Evolutionary conservation across 345 rosid species (phyloP).

Genomic region (Pistacia integerrima): DNA sequence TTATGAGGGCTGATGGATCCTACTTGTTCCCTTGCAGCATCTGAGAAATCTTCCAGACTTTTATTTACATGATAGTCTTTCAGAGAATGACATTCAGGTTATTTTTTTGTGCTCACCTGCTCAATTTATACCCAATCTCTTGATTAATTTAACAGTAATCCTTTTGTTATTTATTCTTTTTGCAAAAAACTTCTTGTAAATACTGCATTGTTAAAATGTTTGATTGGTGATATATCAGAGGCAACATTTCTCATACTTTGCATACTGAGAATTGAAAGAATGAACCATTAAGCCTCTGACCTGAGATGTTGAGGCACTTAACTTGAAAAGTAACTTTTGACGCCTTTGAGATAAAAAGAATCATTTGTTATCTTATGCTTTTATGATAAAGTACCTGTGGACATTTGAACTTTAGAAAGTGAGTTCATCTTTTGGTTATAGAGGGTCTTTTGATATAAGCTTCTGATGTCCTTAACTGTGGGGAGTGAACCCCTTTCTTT

Average conservation of each 20-base stretch:
- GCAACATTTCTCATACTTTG: not conserved
- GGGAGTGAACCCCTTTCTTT: not conserved
- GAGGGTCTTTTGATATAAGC: not conserved
- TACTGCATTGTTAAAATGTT: not conserved
- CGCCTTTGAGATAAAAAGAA: not conserved
- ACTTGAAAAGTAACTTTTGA: not conserved
- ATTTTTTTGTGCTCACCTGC: not conserved
- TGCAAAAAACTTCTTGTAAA: not conserved
- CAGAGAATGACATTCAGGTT: slow-evolving; percentile 79
- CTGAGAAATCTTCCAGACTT: slow-evolving; percentile 68
- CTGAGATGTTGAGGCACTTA: not conserved
- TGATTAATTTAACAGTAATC: not conserved
- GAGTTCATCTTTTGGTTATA: not conserved
- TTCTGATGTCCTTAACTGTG: not conserved
- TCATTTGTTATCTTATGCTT: not conserved
- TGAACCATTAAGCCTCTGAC: not conserved
- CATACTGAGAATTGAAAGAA: not conserved
- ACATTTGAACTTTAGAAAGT: not conserved
- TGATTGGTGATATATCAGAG: not conserved
- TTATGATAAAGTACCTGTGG: not conserved
- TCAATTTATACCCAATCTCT: slow-evolving; percentile 16
- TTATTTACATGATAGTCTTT: slow-evolving; percentile 74
- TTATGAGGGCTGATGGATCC: slow-evolving; percentile 19
- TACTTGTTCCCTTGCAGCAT: slow-evolving; percentile 47
- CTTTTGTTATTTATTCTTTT: not conserved